phyloP scores from a whole-genome alignment of 1,139 yeast species.

The Lodderomyces jiufengensis region DNA sequence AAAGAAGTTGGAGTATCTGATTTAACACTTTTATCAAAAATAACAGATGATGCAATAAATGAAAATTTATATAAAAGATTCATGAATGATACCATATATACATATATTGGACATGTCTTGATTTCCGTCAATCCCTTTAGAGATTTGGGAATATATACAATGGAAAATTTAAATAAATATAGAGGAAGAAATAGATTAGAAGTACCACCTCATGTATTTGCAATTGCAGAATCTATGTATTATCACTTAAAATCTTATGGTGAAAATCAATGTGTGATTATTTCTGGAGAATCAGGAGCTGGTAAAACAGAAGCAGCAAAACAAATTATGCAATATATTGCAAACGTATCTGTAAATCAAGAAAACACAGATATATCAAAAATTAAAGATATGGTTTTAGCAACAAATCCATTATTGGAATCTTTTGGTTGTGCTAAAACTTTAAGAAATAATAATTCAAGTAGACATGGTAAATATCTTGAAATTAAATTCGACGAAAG shows the following conservation, averaged over 20 bases:
- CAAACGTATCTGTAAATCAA: conserved; percentile 61
- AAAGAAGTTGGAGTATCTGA: conserved; percentile 98
- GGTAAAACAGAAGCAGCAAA: conserved; percentile 99
- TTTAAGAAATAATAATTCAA: conserved; percentile 89
- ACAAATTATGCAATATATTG: conserved; percentile 97
- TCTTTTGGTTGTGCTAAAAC: conserved; percentile 99
- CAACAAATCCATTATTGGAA: conserved; percentile 94
- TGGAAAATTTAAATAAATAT: conserved; percentile 67
- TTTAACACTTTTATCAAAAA: conserved; percentile 80
- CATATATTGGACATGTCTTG: conserved; percentile 82
- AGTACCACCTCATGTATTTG: conserved; percentile 98
- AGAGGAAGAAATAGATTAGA: conserved; percentile 92
- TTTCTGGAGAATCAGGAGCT: conserved; percentile 98
- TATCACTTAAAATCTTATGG: conserved; percentile 92
- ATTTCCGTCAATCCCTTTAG: conserved; percentile 96
- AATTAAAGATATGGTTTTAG: conserved; percentile 95
- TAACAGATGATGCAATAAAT: conserved; percentile 89
- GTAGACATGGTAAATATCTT: conserved; percentile 95
- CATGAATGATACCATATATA: conserved; percentile 84
- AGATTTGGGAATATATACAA: conserved; percentile 92
- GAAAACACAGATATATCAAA: conserved; percentile 59
- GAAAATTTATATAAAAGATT: conserved; percentile 88
- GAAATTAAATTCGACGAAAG: conserved; percentile 82
- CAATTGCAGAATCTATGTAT: conserved; percentile 96
- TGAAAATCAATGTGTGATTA: conserved; percentile 96